Conservation (phyloP, 345 rosid species). For the Eucalyptus urophylla region DNA sequence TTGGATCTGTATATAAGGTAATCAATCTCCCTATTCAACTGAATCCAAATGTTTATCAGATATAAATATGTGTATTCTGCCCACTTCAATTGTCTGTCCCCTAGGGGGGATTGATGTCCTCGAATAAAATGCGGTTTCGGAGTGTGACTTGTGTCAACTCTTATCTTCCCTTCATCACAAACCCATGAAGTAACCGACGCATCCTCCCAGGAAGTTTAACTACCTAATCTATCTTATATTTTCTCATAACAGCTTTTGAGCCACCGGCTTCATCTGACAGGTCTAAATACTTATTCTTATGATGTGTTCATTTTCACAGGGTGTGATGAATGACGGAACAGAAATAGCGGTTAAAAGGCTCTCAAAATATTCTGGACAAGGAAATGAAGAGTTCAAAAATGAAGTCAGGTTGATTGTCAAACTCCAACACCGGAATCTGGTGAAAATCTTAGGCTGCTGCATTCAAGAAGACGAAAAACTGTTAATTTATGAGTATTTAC, state of each 20-base stretch:
- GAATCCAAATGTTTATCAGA: neutral
- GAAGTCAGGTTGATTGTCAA: conserved; percentile 20
- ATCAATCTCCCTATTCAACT: neutral
- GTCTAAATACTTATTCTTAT: neutral
- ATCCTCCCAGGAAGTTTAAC: neutral
- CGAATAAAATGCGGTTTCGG: neutral
- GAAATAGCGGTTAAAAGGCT: conserved; percentile 13
- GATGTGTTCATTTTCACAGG: neutral
- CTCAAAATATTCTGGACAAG: conserved; percentile 8
- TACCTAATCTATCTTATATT: neutral
- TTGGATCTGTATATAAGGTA: conserved; percentile 14
- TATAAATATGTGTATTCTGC: neutral
- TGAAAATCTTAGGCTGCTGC: conserved; percentile 53
- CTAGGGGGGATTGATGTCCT: neutral
- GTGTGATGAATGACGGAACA: too few relatives aligned
- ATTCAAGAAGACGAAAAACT: conserved; percentile 36
- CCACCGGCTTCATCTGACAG: neutral
- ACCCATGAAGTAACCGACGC: neutral
- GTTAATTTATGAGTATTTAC: conserved; percentile 40
- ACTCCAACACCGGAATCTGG: conserved; percentile 65
- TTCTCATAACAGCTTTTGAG: neutral
- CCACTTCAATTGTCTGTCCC: neutral
- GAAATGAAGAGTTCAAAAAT: conserved; percentile 15
- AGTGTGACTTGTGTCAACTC: neutral
- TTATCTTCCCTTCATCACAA: neutral